Percentiles rank a stretch among this genome's conserved stretches.
phyloP scores from a whole-genome alignment of 1,139 yeast species.

The Magnusiomyces fungicola region DNA sequence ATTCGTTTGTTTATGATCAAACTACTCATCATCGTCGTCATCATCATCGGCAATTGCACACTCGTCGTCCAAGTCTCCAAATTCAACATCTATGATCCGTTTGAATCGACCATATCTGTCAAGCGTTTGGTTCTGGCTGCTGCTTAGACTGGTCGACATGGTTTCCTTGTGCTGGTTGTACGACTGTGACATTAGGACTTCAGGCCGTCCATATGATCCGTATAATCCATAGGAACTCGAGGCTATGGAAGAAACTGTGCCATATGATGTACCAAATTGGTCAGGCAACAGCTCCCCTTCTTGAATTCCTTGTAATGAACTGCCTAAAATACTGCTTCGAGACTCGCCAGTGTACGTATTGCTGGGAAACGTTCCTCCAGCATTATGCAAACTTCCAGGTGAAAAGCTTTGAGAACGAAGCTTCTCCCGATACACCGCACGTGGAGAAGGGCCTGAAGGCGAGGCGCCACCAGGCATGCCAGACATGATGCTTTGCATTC shows the following conservation, averaged over 20 bases:
- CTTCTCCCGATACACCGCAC: neutral
- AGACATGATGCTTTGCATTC: neutral
- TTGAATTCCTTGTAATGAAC: no score
- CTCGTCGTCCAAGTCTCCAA: neutral
- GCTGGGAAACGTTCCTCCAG: no score
- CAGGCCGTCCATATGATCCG: no score
- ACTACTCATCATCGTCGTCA: neutral
- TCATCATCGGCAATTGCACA: constrained; percentile 3
- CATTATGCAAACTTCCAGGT: no score
- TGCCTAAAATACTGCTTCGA: no score
- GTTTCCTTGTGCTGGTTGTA: neutral
- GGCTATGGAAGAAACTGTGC: no score
- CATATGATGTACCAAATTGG: no score
- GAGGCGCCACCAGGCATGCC: neutral
- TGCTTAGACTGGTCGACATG: neutral
- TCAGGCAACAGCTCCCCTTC: no score
- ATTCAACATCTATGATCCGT: neutral
- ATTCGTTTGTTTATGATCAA: no score
- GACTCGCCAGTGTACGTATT: no score
- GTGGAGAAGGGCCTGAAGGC: neutral
- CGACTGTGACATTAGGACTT: no score
- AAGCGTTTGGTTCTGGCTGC: neutral
- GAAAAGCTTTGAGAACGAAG: neutral
- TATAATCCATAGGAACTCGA: no score
- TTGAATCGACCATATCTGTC: constrained; percentile 2